Percentiles rank a stretch among this genome's conserved stretches.
These are phyloP conservation scores for Xylariaceae sp. DNA, from an alignment of 2,329 filamentous ascomycete species.

Conservation along the genomic window DNA sequence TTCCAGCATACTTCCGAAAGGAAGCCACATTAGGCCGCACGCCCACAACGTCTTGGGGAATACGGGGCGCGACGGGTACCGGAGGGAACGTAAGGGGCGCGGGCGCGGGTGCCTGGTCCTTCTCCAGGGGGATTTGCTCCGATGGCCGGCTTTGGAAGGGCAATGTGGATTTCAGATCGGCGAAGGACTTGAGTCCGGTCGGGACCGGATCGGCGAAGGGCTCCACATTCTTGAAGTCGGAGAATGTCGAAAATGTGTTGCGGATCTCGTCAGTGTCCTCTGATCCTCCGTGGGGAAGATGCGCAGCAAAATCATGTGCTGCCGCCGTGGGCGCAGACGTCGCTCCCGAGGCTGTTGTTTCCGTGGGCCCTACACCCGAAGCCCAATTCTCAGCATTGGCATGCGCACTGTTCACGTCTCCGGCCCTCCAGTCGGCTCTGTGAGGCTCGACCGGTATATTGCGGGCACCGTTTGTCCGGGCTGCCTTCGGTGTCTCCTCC, in stretches of 20 bases:
- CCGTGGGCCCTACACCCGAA: slow-evolving; percentile 9
- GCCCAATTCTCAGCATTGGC: slow-evolving; percentile 6
- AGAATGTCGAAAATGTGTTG: slow-evolving; percentile 39
- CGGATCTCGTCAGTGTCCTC: slow-evolving; percentile 50
- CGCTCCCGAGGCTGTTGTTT: slow-evolving; percentile 11
- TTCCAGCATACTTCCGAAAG: slow-evolving; percentile 44
- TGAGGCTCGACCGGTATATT: slow-evolving; percentile 53
- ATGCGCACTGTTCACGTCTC: slow-evolving; percentile 30
- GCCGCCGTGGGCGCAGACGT: background rate
- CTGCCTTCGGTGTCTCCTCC: slow-evolving; percentile 17
- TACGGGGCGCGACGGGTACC: slow-evolving; percentile 41
- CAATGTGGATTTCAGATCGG: slow-evolving; percentile 47
- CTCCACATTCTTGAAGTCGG: slow-evolving; percentile 48
- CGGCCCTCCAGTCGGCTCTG: slow-evolving; percentile 51
- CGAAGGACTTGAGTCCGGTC: slow-evolving; percentile 44
- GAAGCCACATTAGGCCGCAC: slow-evolving; percentile 34
- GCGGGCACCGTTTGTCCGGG: slow-evolving; percentile 31
- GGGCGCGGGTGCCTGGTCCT: slow-evolving; percentile 24
- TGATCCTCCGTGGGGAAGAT: slow-evolving; percentile 41
- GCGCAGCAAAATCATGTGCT: slow-evolving; percentile 16
- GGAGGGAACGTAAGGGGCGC: slow-evolving; percentile 37
- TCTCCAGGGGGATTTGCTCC: slow-evolving; percentile 28
- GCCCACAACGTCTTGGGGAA: slow-evolving; percentile 35
- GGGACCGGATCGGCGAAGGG: slow-evolving; percentile 40
- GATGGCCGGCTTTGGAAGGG: slow-evolving; percentile 49